Evolutionary conservation across 1,139 yeast genomes (phyloP), one percentile per base, ranked within the genome.

Genomic region (Diutina neorugosa): DNA sequence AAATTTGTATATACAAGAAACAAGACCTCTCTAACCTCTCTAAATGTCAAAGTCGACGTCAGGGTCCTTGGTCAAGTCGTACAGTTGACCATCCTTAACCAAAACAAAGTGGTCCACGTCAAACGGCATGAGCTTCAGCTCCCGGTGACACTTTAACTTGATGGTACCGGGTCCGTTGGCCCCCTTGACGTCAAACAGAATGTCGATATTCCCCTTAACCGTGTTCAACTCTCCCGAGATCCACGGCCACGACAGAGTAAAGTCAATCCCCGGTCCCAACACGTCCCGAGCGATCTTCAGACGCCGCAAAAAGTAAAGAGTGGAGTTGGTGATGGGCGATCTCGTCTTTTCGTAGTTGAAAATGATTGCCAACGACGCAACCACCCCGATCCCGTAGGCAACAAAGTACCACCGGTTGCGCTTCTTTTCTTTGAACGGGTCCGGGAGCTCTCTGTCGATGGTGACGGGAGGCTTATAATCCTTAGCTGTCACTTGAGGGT

Each of bases 311-410:
- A 88, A 86, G 66, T 89, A 90, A 65, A 93, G 71, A 2, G 96
- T 85, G n/a, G 96, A 90, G 48, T 86, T 79, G 58, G 90, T 85
- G 55, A 91, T 80, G 1, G 98, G 96, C 8, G 96, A 86, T 54
- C 86, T 81, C 23, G 90, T 82, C 66, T 89, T 91, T 65, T 93
- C 98, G 69, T 91, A 91, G 71, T 93, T 90, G 77, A 91, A 84
- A 60, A 90, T 86, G 44, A 86, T 76, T 20, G 78, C 76, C 59
- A 91, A 77, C 6, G 93, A 74, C 7, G 80, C 70, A 9, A 81
- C 77, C 71, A 89, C 84, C 21, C 86, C 79, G 18, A 79, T 66
- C 37, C 82, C 79, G 65, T 89, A 90, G 1, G 74, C 73, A 6
- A 74, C 67, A 61, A 89, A 82, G 54, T 81, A 80, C 47, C 69